Evolutionary conservation across 2,329 filamentous ascomycete species (phyloP).

Genomic region (Clonostachys byssicola): DNA sequence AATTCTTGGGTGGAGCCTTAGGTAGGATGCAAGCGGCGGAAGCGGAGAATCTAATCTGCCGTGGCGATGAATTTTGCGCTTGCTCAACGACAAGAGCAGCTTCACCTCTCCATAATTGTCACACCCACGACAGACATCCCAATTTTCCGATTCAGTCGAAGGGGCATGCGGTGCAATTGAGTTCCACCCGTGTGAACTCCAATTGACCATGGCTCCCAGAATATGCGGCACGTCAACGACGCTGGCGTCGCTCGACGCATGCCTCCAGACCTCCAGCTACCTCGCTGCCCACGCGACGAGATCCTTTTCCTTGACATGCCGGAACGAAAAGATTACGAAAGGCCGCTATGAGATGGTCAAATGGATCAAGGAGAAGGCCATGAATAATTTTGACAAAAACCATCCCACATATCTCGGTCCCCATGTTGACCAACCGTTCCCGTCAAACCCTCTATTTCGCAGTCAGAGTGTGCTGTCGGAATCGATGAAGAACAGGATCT

Average conservation of each 20-base stretch:
- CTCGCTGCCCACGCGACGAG: not conserved
- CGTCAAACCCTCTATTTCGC: constrained; percentile 65
- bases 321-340: constrained; percentile 28
- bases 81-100: constrained; percentile 13
- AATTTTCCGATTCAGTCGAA: not conserved
- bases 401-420: constrained; percentile 30
- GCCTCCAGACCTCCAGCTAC: not conserved
- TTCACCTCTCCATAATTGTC: not conserved
- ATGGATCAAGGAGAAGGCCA: constrained; percentile 25
- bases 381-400: constrained; percentile 6
- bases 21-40: too few relatives aligned
- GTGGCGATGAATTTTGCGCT: too few relatives aligned
- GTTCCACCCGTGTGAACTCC: too few relatives aligned
- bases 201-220: constrained; percentile 22
- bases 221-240: constrained; percentile 18
- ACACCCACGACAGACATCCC: not conserved
- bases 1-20: too few relatives aligned
- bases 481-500: constrained; percentile 68
- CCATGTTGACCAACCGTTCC: constrained; percentile 58
- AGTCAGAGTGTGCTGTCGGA: constrained; percentile 74
- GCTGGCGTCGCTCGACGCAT: constrained; percentile 20
- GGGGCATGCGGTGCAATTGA: not conserved
- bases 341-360: constrained; percentile 28
- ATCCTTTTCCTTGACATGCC: constrained; percentile 32
- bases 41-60: too few relatives aligned